These are phyloP conservation scores for Mollisiaceae sp. DNA, from an alignment of 2,329 filamentous ascomycete species.

Conservation along the genomic window DNA sequence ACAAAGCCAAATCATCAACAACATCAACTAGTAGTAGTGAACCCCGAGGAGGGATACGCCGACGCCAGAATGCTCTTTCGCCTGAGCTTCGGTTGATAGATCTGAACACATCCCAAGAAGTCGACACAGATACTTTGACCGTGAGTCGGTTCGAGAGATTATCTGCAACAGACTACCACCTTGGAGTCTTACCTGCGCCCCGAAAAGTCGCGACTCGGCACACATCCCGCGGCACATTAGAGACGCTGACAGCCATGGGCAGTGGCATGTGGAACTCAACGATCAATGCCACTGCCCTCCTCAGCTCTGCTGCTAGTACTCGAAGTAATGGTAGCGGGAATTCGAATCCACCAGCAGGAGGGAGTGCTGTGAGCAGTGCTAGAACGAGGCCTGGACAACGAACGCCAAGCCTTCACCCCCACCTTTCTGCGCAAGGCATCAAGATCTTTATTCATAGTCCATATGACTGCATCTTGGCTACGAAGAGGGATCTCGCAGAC, in stretches of 20 bases:
- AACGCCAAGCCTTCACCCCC: slow-evolving; percentile 39
- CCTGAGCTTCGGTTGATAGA: slow-evolving; percentile 93
- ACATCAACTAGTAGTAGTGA: slow-evolving; percentile 59
- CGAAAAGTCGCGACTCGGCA: slow-evolving; percentile 65
- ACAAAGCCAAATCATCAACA: slow-evolving; percentile 47
- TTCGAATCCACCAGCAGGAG: slow-evolving; percentile 42
- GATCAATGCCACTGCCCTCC: slow-evolving; percentile 83
- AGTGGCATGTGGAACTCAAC: slow-evolving; percentile 90
- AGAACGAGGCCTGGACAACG: slow-evolving; percentile 53
- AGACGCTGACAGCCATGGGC: slow-evolving; percentile 73
- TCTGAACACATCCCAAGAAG: slow-evolving; percentile 78
- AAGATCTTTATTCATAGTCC: slow-evolving; percentile 96
- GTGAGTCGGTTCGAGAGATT: slow-evolving; percentile 87
- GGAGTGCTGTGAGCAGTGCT: slow-evolving; percentile 46
- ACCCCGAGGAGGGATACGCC: slow-evolving; percentile 68
- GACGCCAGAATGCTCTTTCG: slow-evolving; percentile 78
- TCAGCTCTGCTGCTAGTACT: slow-evolving; percentile 85
- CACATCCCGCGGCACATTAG: slow-evolving; percentile 74
- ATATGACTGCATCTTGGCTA: slow-evolving; percentile 93
- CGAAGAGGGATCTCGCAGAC: slow-evolving; percentile 84
- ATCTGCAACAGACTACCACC: slow-evolving; percentile 88
- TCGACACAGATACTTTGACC: slow-evolving; percentile 84
- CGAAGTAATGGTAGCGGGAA: slow-evolving; percentile 46
- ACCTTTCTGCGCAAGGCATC: slow-evolving; percentile 55
- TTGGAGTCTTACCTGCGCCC: slow-evolving; percentile 80